Base-by-base conservation (phyloP, 306 rosid genomes). In the Pyrus betulifolia region DNA sequence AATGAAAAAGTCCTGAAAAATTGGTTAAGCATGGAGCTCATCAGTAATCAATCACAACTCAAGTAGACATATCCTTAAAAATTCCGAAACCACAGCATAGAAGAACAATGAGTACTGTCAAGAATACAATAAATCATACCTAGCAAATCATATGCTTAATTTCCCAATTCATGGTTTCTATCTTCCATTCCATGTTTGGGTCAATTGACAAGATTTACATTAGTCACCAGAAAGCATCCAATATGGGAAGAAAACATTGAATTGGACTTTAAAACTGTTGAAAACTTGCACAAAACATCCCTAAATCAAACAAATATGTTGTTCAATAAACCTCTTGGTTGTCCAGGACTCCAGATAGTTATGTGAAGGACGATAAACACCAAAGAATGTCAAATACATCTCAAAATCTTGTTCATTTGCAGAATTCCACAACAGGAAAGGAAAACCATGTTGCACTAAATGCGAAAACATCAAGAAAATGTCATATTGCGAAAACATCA, bases 1-100 rank as follows among this genome's bases (percentile, higher is more conserved):
- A 40, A 73, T 71, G 4, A 74, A 74, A 44, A 57, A 33, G 15
- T 67, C 78, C 83, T 80, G 62, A 22, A 63, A 42, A 71, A n/a
- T 75, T 44, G 82, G 64, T 12, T 27, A 52, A 51, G 17, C 27
- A 11, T 21, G 8, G 27, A 62, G 21, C 6, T 52, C 28, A 23
- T 38, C 10, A 63, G 67, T 40, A 44, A 55, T 8, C 44, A 76
- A 54, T 67, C 67, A 28, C 69, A 58, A 38, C 13, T 6, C 8
- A 64, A 22, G 23, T 35, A 65, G 23, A 27, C 58, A 42, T 35
- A 25, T 23, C 33, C 33, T 79, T 72, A 73, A 63, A 73, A 63
- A 64, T 40, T 52, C 5, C 22, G 9, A 57, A 40, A 10, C 15
- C 65, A 17, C 61, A 14, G 51, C 33, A 30, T 40, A 44, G 62